Base-by-base conservation (phyloP, 2,329 filamentous ascomycete genomes). In the Metarhizium rileyi region DNA sequence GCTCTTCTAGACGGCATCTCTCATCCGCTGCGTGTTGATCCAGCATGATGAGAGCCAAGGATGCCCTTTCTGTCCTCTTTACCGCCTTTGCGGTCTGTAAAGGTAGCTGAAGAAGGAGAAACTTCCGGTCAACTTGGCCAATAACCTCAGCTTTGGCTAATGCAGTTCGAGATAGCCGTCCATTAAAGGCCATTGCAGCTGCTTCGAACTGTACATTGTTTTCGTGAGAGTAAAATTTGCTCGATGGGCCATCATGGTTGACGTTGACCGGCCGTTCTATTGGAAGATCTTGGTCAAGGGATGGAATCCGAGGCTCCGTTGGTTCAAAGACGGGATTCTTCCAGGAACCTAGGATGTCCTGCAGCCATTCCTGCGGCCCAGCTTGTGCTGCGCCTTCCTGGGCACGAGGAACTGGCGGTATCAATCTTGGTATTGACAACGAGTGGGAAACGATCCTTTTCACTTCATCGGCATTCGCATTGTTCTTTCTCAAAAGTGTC, bases 11-110 rank as follows among this genome's bases (percentile, higher is more conserved):
- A 1, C 83, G 82, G 54, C 86, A 82, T 43, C 93, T 78, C 69
- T 98, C 93, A 62, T 96, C 91, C 3, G 90, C 93, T 1, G 93
- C 93, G 62, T 98, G 93, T 61, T 98, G 93, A 60, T 98, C 93
- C 5, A 96, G 76, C 36, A 96, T 72, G 0, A 95, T 75, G 4
- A 97, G 69, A 1, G 81, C 30, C 86, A 70, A 41, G 75, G 55
- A 54, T 8, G 44, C 5, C n/a, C n/a, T n/a, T 12, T 26, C 46
- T 5, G 26, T 44, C 16, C 26, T 33, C 14, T 26, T n/a, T 20
- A 6, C 26, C 26, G 40, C 45, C 9, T 16, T 18, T n/a, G 42
- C 10, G 18, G 36, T 22, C 22, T 60, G 47, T 14, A 63, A 52
- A 0, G 66, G 62, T 46, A 87, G 68, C 53, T 79, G 84, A 22